Base-by-base conservation (phyloP, 2,329 filamentous ascomycete genomes). In the Phyllosticta ampelicida region DNA sequence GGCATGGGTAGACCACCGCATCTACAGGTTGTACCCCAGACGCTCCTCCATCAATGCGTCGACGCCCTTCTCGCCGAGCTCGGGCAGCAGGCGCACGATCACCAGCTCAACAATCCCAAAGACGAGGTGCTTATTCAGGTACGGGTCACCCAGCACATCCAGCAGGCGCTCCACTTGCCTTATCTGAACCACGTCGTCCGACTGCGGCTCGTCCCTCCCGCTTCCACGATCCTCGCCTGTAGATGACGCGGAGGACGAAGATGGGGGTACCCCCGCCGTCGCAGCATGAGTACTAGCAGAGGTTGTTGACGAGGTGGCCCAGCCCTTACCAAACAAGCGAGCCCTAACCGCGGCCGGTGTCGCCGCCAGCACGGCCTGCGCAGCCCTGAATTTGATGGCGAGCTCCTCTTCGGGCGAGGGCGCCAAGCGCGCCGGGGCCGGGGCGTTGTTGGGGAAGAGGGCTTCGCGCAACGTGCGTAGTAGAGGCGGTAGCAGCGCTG, bases 81-180 rank as follows among this genome's bases (percentile, higher is more conserved):
- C 94, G 4, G 94, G 94, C 68, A 96, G 82, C 61, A 97, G 72
- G 63, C 86, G 83, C 59, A 90, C 81, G n/a, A 96, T 77, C 1
- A 96, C 70, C 60, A 92, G 74, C 74, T 99, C 94, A 30, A 97
- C 74, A 53, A 94, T 78, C 51, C 83, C 79, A 68, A 95, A 96
- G 64, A 96, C 76, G 29, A 97, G 76, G 74, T 96, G 90, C 75
- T 91, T 95, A 74, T 99, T 99, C 73, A 90, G 86, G 74, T 96
- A 96, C 55, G 81, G 78, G 72, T 96, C 90, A 16, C 81, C 82
- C 63, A 96, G 86, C 44, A 91, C 77, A 65, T 87, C 83, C 52
- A 97, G 77, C 51, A 90, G 76, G 21, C 76, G 75, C 56, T 76
- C 75, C 23, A 81, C 74, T 61, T 79, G 21, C 18, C 18, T 29